These are phyloP conservation scores for Auricularia auricula-judae DNA, from an alignment of 768 basidiomycete genomes.

Conservation along the genomic window DNA sequence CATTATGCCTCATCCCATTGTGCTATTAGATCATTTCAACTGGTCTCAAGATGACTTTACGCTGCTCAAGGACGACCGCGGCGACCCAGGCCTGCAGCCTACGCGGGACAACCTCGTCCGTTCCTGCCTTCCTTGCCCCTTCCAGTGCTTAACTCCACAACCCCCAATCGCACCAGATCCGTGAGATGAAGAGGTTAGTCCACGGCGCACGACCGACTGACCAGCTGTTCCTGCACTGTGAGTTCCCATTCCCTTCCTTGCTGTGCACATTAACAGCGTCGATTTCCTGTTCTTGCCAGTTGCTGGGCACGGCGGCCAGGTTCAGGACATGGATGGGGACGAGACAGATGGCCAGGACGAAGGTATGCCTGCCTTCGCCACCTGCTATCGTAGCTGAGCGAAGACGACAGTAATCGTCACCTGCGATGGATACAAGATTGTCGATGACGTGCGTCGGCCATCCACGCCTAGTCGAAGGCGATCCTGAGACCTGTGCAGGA, in stretches of 20 bases:
- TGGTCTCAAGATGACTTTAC: not conserved
- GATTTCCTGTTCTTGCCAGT: not conserved
- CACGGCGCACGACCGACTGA: conserved; percentile 1
- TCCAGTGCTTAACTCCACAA: not conserved
- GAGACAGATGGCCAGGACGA: conserved; percentile 5
- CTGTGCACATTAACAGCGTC: not conserved
- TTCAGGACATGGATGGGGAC: conserved; percentile 5
- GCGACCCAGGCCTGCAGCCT: not conserved
- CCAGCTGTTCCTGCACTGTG: not conserved
- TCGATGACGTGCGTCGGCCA: conserved; percentile 4
- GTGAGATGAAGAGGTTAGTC: not conserved
- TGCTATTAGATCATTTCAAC: not conserved
- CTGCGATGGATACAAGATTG: conserved; percentile 4
- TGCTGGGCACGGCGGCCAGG: conserved; percentile 5
- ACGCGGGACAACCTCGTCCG: not conserved
- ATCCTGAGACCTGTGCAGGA: not conserved
- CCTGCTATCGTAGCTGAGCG: no score
- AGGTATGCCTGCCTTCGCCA: not conserved
- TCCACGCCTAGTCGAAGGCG: not conserved
- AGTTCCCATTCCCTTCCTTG: not conserved
- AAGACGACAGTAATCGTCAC: not conserved
- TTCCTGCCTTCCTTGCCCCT: not conserved
- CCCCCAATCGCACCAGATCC: not conserved
- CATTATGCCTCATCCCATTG: not conserved
- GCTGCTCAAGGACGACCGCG: not conserved